A percentile compares a stretch with the other conserved stretches of the same genome.
Conservation (phyloP, 108 stramenopile species). For the Fragilariopsis cylindrus region DNA sequence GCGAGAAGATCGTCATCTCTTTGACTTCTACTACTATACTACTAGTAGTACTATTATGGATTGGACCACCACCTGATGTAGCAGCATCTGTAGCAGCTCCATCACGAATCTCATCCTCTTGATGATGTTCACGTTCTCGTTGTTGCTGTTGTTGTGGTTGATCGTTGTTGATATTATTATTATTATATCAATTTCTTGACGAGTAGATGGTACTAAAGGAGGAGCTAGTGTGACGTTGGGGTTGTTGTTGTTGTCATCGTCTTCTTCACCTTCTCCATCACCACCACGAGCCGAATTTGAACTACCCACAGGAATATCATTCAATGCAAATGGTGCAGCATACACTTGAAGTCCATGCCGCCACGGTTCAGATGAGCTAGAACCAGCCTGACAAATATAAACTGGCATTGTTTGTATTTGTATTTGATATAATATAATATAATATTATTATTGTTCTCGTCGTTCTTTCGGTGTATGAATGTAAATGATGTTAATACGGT, state of each 20-base stretch:
- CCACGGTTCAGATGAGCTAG: conserved; percentile 68
- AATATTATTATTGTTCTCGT: no score
- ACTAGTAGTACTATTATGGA: background rate
- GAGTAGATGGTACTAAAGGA: background rate
- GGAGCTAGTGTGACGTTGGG: conserved; percentile 4
- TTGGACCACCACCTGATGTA: background rate
- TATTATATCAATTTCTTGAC: background rate
- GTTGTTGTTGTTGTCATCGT: background rate
- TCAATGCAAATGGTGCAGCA: conserved; percentile 62
- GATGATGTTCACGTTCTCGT: background rate
- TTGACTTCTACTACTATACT: background rate
- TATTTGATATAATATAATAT: background rate
- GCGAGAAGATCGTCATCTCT: background rate
- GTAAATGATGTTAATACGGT: no score
- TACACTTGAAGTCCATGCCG: conserved; percentile 76
- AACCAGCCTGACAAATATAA: conserved; percentile 78
- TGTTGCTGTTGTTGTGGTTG: background rate
- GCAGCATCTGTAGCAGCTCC: conserved; percentile 6
- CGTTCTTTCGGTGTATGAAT: no score
- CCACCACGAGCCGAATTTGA: background rate
- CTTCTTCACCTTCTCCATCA: background rate
- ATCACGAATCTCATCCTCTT: background rate
- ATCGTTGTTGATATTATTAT: background rate
- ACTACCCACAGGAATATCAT: conserved; percentile 13
- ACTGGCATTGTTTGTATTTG: conserved; percentile 59